Evolutionary conservation across 2,329 filamentous ascomycete species (phyloP), one percentile per base, ranked within the genome.

Genomic region (Ascochyta viciae-villosae): DNA sequence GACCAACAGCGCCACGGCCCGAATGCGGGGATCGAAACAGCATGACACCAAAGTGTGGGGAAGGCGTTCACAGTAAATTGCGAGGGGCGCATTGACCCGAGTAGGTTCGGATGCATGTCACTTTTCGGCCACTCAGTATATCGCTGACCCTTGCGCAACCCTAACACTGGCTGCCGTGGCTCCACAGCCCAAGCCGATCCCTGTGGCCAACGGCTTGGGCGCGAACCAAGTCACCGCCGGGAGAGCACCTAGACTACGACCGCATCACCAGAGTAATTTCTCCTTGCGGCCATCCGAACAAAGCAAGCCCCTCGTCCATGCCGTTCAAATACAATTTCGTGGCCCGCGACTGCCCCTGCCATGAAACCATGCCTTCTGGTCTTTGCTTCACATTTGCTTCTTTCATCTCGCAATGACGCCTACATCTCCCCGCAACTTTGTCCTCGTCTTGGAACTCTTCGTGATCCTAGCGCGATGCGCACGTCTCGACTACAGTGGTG

Each of bases 211-310:
- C 57, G 51, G 64, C 59, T 56, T 57, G 52, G 61, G 64, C 60
- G 66, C 60, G 64, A 61, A 66, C 63, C 65, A 69, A 63, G 60
- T 29, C 37, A 50, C 23, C 31, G 38, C 40, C 37, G 24, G 42
- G 40, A 26, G 29, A 41, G 37, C 47, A 50, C 46, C 33, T 49
- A 33, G 50, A 35, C 50, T 41, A 54, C 44, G 44, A 43, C 19
- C 37, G 53, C 47, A 50, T 46, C 42, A 47, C 46, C 41, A 50
- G 23, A 68, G 71, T 70, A 71, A 73, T 72, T 66, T 68, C 66
- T 73, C 70, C 66, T 70, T 74, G 63, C 60, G 62, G 66, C 65
- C 70, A 67, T 58, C 63, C 66, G 67, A 72, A 68, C 68, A 65
- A 62, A 71, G 68, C 69, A 62, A 67, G 63, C 49, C 49, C 54